Percentiles rank a stretch among this genome's conserved stretches.
These are phyloP conservation scores for Sphagnum tenellum DNA, from an alignment of 225 moss, liverwort and hornwort genomes.

Conservation along the genomic window DNA sequence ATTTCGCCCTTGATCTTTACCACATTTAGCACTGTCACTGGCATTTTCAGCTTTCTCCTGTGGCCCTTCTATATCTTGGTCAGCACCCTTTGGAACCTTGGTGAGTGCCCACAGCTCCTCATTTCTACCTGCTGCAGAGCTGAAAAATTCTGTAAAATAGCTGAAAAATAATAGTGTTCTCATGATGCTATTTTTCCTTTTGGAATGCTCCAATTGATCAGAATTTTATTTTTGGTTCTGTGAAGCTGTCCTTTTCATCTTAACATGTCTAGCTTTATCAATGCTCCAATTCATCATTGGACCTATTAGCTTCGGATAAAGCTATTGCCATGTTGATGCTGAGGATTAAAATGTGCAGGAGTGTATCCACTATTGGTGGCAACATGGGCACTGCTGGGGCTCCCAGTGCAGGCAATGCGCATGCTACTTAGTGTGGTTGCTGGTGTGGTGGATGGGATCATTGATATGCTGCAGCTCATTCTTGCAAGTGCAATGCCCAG, in stretches of 20 bases:
- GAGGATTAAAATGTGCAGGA: conserved; percentile 32
- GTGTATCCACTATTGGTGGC: conserved; percentile 59
- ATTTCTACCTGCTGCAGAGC: no score
- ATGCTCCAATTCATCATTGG: neutral
- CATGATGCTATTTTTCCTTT: no score
- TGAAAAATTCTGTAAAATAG: no score
- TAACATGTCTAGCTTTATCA: no score
- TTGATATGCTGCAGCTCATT: conserved; percentile 34
- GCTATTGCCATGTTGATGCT: neutral
- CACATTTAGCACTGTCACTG: conserved; percentile 28
- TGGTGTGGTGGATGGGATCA: conserved; percentile 27
- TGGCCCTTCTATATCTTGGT: conserved; percentile 60
- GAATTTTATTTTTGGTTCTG: no score
- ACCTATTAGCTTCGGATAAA: neutral
- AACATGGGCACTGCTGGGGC: conserved; percentile 39
- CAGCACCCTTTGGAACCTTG: conserved; percentile 50
- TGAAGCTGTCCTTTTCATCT: no score
- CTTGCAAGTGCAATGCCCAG: conserved; percentile 50
- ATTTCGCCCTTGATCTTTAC: conserved; percentile 30
- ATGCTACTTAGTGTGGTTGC: conserved; percentile 36
- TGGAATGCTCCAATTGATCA: no score
- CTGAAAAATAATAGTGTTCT: no score
- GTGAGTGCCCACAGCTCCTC: conserved; percentile 18
- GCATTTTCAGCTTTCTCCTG: conserved; percentile 37
- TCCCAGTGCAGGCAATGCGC: conserved; percentile 61